These are phyloP conservation scores for Pseudoperonospora humuli DNA, from an alignment of 352 stramenopile genomes.

Conservation along the genomic window DNA sequence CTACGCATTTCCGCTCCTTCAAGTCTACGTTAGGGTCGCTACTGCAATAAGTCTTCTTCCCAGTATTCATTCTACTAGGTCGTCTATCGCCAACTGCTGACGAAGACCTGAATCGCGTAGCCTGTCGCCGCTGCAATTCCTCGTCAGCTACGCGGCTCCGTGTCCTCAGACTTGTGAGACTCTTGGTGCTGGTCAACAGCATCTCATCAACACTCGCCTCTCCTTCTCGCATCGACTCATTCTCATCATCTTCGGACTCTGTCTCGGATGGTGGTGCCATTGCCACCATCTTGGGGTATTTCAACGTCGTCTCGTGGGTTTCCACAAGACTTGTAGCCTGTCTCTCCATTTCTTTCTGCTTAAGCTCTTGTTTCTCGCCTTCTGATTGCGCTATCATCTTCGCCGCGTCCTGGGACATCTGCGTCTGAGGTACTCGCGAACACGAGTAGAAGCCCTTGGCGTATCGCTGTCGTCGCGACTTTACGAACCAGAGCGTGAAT, in stretches of 20 bases:
- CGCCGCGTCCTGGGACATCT: neutral
- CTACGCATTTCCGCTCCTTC: constrained; percentile 17
- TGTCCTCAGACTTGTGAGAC: constrained; percentile 13
- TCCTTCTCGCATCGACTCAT: constrained; percentile 7
- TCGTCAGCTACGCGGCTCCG: constrained; percentile 14
- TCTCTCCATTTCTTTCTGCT: constrained; percentile 4
- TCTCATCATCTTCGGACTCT: constrained; percentile 48
- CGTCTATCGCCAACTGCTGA: constrained; percentile 11
- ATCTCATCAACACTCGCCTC: neutral
- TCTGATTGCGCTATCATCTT: neutral
- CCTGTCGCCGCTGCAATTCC: constrained; percentile 7
- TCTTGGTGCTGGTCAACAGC: constrained; percentile 3
- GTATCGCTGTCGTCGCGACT: constrained; percentile 21
- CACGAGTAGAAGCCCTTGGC: constrained; percentile 26
- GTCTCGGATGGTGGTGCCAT: constrained; percentile 35
- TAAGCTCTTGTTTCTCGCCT: constrained; percentile 1
- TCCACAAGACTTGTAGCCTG: no score
- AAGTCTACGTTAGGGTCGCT: constrained; percentile 1
- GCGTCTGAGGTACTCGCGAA: constrained; percentile 9
- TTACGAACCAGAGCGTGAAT: constrained; percentile 16
- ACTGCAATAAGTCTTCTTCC: neutral
- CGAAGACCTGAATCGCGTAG: constrained; percentile 18
- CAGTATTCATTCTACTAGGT: neutral
- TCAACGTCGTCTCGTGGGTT: constrained; percentile 3
- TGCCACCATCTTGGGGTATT: constrained; percentile 10